These are phyloP conservation scores for Benincasa hispida DNA, from an alignment of 306 rosid genomes.

Conservation along the genomic window DNA sequence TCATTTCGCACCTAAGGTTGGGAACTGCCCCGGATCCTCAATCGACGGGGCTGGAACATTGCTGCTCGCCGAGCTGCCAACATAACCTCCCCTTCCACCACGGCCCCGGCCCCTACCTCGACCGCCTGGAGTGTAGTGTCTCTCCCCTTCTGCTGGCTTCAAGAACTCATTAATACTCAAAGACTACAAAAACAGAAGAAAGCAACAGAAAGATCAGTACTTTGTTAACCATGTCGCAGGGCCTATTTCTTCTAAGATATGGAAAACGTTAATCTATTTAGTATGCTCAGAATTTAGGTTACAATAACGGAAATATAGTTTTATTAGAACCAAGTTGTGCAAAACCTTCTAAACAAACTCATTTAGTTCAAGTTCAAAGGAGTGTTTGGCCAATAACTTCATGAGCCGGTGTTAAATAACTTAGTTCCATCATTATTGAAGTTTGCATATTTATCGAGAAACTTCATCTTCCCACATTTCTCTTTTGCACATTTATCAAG, in stretches of 20 bases:
- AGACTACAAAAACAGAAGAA: constrained; percentile 24
- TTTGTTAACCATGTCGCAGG: not conserved
- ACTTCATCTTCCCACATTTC: too few relatives aligned
- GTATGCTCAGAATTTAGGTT: not conserved
- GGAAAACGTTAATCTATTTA: not conserved
- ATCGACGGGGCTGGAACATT: constrained; percentile 61
- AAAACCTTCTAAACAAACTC: not conserved
- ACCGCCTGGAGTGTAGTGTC: constrained; percentile 36
- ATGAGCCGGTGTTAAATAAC: too few relatives aligned
- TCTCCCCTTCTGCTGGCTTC: constrained; percentile 85
- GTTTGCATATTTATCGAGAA: too few relatives aligned
- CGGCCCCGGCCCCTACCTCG: constrained; percentile 78
- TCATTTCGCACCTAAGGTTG: constrained; percentile 79
- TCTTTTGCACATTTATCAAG: too few relatives aligned
- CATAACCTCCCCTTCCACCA: constrained; percentile 55
- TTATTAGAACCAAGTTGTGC: too few relatives aligned
- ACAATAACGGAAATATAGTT: not conserved
- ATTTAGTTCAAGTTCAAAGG: too few relatives aligned
- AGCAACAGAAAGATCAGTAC: not conserved
- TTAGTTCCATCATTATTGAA: too few relatives aligned
- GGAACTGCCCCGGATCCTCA: constrained; percentile 75
- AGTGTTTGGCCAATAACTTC: too few relatives aligned
- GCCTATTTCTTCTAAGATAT: not conserved
- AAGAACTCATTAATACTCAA: constrained; percentile 79
- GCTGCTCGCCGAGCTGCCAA: constrained; percentile 24